A percentile compares a stretch with the other conserved stretches of the same genome.
These are phyloP conservation scores for Irpex rosettiformis DNA, from an alignment of 1,284 basidiomycete genomes.

Conservation along the genomic window DNA sequence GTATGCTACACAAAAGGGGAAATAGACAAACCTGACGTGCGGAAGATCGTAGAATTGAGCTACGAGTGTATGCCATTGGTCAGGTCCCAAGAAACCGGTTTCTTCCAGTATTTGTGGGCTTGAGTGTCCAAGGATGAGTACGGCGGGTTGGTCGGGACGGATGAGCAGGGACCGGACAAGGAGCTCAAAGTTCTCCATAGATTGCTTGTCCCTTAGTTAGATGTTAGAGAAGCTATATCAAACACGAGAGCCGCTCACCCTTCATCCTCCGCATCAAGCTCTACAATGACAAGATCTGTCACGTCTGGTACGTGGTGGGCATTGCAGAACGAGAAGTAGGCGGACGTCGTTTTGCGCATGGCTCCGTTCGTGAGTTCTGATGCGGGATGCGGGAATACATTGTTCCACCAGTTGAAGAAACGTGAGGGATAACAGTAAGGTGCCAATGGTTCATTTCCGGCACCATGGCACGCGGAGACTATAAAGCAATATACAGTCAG, in stretches of 20 bases:
- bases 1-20: neutral
- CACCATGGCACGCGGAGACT: slow-evolving; percentile 92
- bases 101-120: slow-evolving; percentile 76
- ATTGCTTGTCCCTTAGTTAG: slow-evolving; percentile 56
- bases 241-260: slow-evolving; percentile 49
- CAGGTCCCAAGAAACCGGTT: slow-evolving; percentile 83
- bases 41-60: slow-evolving; percentile 96
- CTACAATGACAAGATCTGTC: slow-evolving; percentile 90
- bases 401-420: slow-evolving; percentile 95
- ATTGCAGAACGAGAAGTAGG: slow-evolving; percentile 91
- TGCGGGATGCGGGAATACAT: slow-evolving; percentile 89
- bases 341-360: slow-evolving; percentile 82
- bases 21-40: slow-evolving; percentile 60
- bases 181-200: slow-evolving; percentile 84
- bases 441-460: slow-evolving; percentile 87
- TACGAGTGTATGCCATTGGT: slow-evolving; percentile 83
- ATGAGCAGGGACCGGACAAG: slow-evolving; percentile 88
- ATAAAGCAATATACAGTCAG: slow-evolving; percentile 10
- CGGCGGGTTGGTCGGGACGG: slow-evolving; percentile 84
- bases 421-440: slow-evolving; percentile 84
- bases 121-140: slow-evolving; percentile 91
- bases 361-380: slow-evolving; percentile 96
- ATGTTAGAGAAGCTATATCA: neutral
- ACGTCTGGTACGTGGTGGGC: slow-evolving; percentile 88
- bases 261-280: slow-evolving; percentile 87